Evolutionary conservation across 2,329 filamentous ascomycete species (phyloP).

Genomic region (Aureobasidium sp.): DNA sequence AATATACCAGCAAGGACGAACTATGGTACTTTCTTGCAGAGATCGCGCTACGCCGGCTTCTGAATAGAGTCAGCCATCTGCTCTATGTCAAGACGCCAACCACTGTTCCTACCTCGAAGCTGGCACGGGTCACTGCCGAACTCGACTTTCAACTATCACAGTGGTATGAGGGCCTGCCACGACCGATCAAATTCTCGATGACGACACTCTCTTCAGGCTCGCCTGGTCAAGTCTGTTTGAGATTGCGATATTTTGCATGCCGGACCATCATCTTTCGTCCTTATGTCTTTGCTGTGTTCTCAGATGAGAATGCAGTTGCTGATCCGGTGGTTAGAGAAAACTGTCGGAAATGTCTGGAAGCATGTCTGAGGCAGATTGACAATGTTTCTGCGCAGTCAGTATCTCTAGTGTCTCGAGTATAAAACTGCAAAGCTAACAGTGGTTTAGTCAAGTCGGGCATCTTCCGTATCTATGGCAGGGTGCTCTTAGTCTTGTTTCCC

Average conservation of each 20-base stretch:
- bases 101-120: slow-evolving; percentile 57
- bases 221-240: slow-evolving; percentile 69
- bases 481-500: slow-evolving; percentile 72
- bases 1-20: slow-evolving; percentile 62
- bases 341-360: slow-evolving; percentile 74
- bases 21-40: slow-evolving; percentile 82
- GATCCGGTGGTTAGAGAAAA: slow-evolving; percentile 68
- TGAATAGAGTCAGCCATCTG: slow-evolving; percentile 34
- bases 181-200: slow-evolving; percentile 69
- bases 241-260: slow-evolving; percentile 75
- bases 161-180: slow-evolving; percentile 73
- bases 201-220: slow-evolving; percentile 58
- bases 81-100: slow-evolving; percentile 21
- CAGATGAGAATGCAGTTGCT: slow-evolving; percentile 64
- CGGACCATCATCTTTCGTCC: slow-evolving; percentile 80
- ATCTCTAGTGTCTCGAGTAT: not conserved
- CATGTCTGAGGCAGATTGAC: slow-evolving; percentile 70
- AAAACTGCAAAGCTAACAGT: not conserved
- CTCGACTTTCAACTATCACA: slow-evolving; percentile 75
- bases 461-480: slow-evolving; percentile 84
- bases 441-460: slow-evolving; percentile 63
- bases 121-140: slow-evolving; percentile 71
- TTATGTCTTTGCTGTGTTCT: slow-evolving; percentile 70
- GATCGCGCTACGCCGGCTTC: slow-evolving; percentile 66
- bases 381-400: slow-evolving; percentile 68